phyloP scores from a whole-genome alignment of 441 rosid species.

The Pelargonium citronellum region DNA sequence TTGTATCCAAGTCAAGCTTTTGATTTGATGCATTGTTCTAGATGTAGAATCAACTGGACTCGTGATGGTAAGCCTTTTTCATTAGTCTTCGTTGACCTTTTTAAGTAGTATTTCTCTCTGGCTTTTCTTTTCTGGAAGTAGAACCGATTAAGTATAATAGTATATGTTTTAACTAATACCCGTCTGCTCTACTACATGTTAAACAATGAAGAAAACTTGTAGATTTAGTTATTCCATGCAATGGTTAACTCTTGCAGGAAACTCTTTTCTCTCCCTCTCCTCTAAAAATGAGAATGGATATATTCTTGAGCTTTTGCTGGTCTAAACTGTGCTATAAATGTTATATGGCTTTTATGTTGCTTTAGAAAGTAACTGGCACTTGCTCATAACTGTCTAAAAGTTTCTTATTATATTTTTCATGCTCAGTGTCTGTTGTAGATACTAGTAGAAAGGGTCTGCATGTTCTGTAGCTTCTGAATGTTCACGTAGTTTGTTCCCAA shows the following conservation, averaged over 20 bases:
- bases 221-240: too few species aligned
- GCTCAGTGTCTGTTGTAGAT: background rate
- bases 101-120: background rate
- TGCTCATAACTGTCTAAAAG: too few species aligned
- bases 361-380: background rate
- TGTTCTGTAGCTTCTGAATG: background rate
- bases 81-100: background rate
- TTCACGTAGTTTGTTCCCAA: background rate
- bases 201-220: too few species aligned
- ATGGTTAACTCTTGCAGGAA: too few species aligned
- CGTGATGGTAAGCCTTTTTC: slow-evolving; percentile 65
- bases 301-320: background rate
- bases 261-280: too few species aligned
- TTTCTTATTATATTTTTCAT: too few species aligned
- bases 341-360: background rate
- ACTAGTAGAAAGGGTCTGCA: background rate
- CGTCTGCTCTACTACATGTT: too few species aligned
- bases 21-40: slow-evolving; percentile 91
- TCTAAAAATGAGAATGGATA: too few species aligned
- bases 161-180: background rate
- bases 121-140: background rate
- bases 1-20: slow-evolving; percentile 94
- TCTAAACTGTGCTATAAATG: background rate
- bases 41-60: slow-evolving; percentile 99
- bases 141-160: background rate